These are phyloP conservation scores for Brettanomyces anomalus DNA, from an alignment of 805 yeast species.

Conservation along the genomic window DNA sequence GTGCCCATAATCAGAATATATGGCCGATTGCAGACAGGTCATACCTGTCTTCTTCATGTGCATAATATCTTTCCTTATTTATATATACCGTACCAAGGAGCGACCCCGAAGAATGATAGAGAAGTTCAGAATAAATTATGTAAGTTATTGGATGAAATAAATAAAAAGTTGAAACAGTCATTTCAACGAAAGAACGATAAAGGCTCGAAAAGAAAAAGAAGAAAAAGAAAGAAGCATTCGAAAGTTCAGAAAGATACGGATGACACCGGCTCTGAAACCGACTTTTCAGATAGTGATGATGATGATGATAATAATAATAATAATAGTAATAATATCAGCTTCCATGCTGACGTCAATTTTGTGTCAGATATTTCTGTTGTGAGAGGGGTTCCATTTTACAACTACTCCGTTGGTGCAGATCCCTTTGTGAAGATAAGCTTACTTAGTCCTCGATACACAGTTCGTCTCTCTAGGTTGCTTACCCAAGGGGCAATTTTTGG, in stretches of 20 bases:
- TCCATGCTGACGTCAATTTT: constrained; percentile 22
- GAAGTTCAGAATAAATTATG: constrained; percentile 27
- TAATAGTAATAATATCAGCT: background rate
- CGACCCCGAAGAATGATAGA: constrained; percentile 11
- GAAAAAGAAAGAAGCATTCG: constrained; percentile 6
- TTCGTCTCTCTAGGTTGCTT: constrained; percentile 42
- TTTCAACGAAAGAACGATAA: constrained; percentile 18
- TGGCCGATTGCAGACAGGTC: constrained; percentile 59
- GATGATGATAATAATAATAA: constrained; percentile 6
- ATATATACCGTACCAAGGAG: constrained; percentile 52
- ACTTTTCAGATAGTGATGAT: constrained; percentile 9
- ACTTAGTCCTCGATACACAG: constrained; percentile 49
- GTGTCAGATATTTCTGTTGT: constrained; percentile 57
- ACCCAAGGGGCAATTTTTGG: constrained; percentile 35
- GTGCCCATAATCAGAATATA: constrained; percentile 75
- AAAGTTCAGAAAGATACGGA: background rate
- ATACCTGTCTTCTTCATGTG: constrained; percentile 55
- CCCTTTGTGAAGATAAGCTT: constrained; percentile 61
- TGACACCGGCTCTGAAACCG: constrained; percentile 4
- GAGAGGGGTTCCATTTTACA: constrained; percentile 76
- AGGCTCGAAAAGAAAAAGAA: constrained; percentile 6
- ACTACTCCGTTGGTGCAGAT: constrained; percentile 61
- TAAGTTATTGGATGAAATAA: constrained; percentile 35
- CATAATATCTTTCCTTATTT: constrained; percentile 84
- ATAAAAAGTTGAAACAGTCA: constrained; percentile 31